Evolutionary conservation across 2,329 filamentous ascomycete genomes (phyloP), one percentile per base, ranked within the genome.

Genomic region (Nectriaceae sp.): DNA sequence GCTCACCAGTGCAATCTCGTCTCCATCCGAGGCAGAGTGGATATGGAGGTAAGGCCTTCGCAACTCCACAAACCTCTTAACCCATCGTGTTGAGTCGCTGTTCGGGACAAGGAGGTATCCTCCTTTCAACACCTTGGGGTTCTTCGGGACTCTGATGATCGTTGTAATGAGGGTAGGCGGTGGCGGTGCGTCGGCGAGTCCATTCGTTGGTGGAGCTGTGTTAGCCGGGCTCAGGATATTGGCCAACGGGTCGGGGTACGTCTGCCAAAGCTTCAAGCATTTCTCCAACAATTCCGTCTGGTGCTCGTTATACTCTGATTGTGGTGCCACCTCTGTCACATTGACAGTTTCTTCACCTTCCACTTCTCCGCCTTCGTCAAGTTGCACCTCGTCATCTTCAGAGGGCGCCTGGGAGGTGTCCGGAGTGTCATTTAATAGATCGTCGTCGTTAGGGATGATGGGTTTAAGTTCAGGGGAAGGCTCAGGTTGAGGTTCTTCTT

Each of bases 41-140:
- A 99, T 83, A 68, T 97, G 91, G 44, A 99, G 78, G 66, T 97
- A 99, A 0, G 94, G 94, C 44, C 88, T 82, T 24, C 94, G 84
- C 21, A 99, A 80, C 71, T 99, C 94, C 42, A 97, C 90, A 64
- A 96, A 97, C 36, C 93, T 86, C 60, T 92, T 90, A 21, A 94
- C 82, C 94, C 94, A 99, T 52, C 88, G 83, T 19, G 85, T 88
- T 29, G 86, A 89, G 45, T 89, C 87, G 46, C 85, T 86, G 63
- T 91, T 91, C 1, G 91, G 91, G 3, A 89, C 89, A 37, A 97
- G 78, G 15, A 99, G 80, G 68, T 94, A 95, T 15, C 92, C 92
- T 15, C 89, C 86, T 72, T 96, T 96, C 59, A 96, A 78, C 1
- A 94, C 79, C 37, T 82, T 83, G 2, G 86, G 82, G 59, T 94